Base-by-base conservation (phyloP, 2,329 filamentous ascomycete species). In the Pestalotiopsis sp. region DNA sequence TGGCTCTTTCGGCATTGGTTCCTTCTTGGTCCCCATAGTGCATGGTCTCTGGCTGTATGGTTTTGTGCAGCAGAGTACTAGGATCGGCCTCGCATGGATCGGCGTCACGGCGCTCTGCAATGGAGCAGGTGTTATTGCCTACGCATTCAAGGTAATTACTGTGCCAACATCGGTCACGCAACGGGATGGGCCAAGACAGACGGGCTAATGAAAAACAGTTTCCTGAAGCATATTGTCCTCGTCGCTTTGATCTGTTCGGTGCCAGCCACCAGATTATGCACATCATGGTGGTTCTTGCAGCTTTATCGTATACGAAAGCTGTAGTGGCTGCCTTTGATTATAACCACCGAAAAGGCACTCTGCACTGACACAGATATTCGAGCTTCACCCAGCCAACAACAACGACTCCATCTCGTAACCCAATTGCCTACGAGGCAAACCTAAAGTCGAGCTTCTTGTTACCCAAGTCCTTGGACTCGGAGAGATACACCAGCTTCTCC, bases 241-340 rank as follows among this genome's bases (percentile, higher is more conserved):
- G 78, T 14, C 75, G 68, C 2, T 86, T 85, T 64, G 84, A 87
- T 69, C 73, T 86, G 1, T 76, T 82, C 23, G 84, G 84, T 1
- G 78, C 82, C 1, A 84, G 82, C 67, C 84, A 87, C 72, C 83
- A 87, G 73, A 73, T 85, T 25, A 82, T 87, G 75, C 84, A 87
- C 68, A 70, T 85, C 2, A 77, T 82, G 69, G 83, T 86, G 14
- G 73, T 86, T 20, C 73, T 80, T 12, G 84, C 82, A 2, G 81
- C 79, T 1, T 68, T 83, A 17, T 74, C 77, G 3, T 81, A 81
- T 64, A 76, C 77, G 20, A 71, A 74, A 61, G 81, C 78, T 11
- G 75, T 84, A 74, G 74, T 70, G n/a, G 60, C 38, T 17, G 68
- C 65, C 14, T 69, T 69, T 17, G 64, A 69, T 13, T 66, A 69